Conservation (phyloP, 2,329 filamentous ascomycete genomes). For the Fusarium domesticum region DNA sequence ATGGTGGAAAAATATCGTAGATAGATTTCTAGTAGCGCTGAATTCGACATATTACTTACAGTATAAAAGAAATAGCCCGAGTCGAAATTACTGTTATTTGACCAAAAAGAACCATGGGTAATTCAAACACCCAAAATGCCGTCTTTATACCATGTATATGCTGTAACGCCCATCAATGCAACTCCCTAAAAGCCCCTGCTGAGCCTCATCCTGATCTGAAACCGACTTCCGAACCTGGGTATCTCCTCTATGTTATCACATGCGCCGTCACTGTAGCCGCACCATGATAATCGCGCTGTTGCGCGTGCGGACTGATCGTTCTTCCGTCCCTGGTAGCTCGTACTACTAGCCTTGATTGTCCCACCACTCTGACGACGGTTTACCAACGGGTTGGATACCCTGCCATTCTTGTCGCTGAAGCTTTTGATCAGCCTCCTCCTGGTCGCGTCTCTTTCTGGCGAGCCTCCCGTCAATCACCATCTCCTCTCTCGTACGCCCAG, state of each 20-base stretch:
- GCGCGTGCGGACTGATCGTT: too few species aligned
- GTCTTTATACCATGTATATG: conserved; percentile 7
- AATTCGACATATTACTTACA: too few species aligned
- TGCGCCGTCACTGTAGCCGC: too few species aligned
- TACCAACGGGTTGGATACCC: conserved; percentile 6
- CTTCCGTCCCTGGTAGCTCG: too few species aligned
- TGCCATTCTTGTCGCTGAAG: conserved; percentile 11
- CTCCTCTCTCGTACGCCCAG: conserved; percentile 50
- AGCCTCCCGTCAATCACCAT: conserved; percentile 49
- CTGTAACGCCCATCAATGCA: conserved; percentile 19
- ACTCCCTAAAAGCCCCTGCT: conserved; percentile 3
- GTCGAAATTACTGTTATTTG: too few species aligned
- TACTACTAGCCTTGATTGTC: conserved; percentile 24
- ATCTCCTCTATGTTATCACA: conserved; percentile 8
- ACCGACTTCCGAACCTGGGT: conserved; percentile 15
- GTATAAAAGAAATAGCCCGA: too few species aligned
- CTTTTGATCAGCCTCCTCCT: conserved; percentile 42
- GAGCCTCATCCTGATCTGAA: conserved; percentile 1
- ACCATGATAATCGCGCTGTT: too few species aligned
- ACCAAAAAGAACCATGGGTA: not conserved
- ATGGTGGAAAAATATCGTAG: too few species aligned
- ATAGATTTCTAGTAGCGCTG: too few species aligned
- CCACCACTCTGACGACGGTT: conserved; percentile 31
- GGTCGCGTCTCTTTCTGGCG: conserved; percentile 47
- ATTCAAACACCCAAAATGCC: not conserved